Base-by-base conservation (phyloP, 1,284 basidiomycete genomes). In the Puccinia horiana region DNA sequence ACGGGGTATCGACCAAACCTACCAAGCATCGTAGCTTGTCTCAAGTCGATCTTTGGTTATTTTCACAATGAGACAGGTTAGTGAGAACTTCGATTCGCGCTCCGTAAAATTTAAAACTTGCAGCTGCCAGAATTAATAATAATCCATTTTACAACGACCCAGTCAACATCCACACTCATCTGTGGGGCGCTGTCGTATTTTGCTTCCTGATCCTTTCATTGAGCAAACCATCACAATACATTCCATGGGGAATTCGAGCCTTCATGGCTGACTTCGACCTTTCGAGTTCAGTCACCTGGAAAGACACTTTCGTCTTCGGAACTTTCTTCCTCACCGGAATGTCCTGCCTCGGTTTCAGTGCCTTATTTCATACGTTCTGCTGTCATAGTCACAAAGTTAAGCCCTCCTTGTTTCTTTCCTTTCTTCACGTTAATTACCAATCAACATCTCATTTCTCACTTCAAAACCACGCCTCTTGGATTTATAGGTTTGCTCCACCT, bases 121-220 rank as follows among this genome's bases (percentile, higher is more conserved):
- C 56, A 5, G 18, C 23, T n/a, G 18, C 56, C 26, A 8, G 56
- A 26, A 29, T 14, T 32, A 14, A 35, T 35, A 54, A 47, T 11
- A 29, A 18, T 37, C 29, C 16, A 2, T 2, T 37, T 29, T n/a
- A 58, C 29, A 26, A 9, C n/a, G 23, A 70, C 5, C 32, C 37
- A 94, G 93, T 96, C 83, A 96, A 97, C 87, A 95, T 96, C 76
- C 94, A 95, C 87, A 93, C 90, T 76, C 95, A 96, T 86, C 89
- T 95, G 11, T 90, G 91, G 88, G 94, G 92, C 42, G 92, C 92
- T 23, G 85, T 91, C 16, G 85, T 93, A 76, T 94, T 95, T 86
- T 81, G 88, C 47, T 85, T 88, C 26, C 90, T 91, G 84, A 88
- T 94, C 77, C 86, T 92, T 72, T 87, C 88, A 40, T 49, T 82